Percentiles rank a stretch among this genome's conserved stretches.
Evolutionary conservation across 495 filamentous ascomycete species (phyloP).

Genomic region (Corynascus novoguineensis): DNA sequence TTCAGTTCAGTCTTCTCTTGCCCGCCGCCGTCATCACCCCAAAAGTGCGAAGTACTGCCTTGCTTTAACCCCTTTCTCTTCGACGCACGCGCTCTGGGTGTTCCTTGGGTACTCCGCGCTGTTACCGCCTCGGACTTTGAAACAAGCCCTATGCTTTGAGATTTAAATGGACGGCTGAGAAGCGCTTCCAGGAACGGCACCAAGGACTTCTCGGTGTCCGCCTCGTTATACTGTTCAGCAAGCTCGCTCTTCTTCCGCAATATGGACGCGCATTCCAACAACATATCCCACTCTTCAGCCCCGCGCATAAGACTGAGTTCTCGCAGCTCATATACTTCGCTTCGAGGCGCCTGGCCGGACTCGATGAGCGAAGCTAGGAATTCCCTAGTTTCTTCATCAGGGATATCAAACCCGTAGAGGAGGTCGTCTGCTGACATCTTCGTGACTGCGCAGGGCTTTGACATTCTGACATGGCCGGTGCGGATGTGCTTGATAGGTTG

Average conservation of each 20-base stretch:
- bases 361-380: slow-evolving; percentile 25
- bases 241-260: slow-evolving; percentile 17
- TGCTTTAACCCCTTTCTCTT: not conserved
- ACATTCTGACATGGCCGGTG: not conserved
- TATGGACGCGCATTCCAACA: slow-evolving; percentile 26
- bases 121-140: not conserved
- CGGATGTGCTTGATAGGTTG: not conserved
- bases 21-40: slow-evolving; percentile 3
- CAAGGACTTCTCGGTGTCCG: not conserved
- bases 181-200: slow-evolving; percentile 11
- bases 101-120: not conserved
- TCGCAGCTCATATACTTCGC: slow-evolving; percentile 24
- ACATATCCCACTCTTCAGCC: slow-evolving; percentile 33
- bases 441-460: not conserved
- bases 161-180: not conserved
- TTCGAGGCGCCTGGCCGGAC: slow-evolving; percentile 18
- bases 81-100: not conserved
- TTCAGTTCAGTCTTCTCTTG: not conserved
- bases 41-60: slow-evolving; percentile 20
- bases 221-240: not conserved
- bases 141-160: not conserved
- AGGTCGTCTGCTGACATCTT: not conserved
- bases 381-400: slow-evolving; percentile 19
- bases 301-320: slow-evolving; percentile 26
- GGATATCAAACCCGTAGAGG: slow-evolving; percentile 30